Evolutionary conservation across 345 rosid genomes (phyloP), one percentile per base, ranked within the genome.

Genomic region (Eutrema heterophyllum): DNA sequence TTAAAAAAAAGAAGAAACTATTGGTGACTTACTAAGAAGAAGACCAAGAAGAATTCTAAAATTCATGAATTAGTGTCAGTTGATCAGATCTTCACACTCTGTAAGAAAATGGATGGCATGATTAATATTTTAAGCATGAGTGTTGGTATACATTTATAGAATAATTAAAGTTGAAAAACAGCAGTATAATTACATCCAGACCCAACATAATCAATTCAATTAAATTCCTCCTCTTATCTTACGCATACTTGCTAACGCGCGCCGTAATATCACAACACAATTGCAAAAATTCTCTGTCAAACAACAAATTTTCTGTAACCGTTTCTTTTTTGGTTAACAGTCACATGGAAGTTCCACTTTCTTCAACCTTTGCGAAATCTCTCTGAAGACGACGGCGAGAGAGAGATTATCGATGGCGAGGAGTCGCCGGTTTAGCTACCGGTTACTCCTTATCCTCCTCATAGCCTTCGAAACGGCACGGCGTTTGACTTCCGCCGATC

Each of bases 401-500:
- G 16, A 43, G 63, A 43, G 16, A 46, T 24, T 9, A 58, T 4
- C 21, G 16, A 64, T 75, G 79, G 39, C 49, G 38, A 78, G 81
- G 79, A 80, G 83, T 73, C 67, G 40, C 74, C 63, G 78, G 84
- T 70, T 54, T 49, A 70, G 43, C 36, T 27, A 63, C 68, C 69
- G 67, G 73, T 39, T 86, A 15, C 29, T 83, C 12, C 2, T 89
- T 10, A 27, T 79, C 18, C 49, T 87, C 35, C 46, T 87, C 18
- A 44, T 79, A 14, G 55, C 18, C 5, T 56, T 66, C n/a, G 64
- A 50, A 69, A 68, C 83, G 32, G 56, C 79, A 13, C 67, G 68
- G 36, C 86, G 77, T 41, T 50, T 68, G 2, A 51, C 77, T 2
- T 64, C 74, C 49, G 82, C 93, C 26, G 93, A 90, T 83, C 96